phyloP scores from a whole-genome alignment of 139 green algal species.

The Chlorella sp. region DNA sequence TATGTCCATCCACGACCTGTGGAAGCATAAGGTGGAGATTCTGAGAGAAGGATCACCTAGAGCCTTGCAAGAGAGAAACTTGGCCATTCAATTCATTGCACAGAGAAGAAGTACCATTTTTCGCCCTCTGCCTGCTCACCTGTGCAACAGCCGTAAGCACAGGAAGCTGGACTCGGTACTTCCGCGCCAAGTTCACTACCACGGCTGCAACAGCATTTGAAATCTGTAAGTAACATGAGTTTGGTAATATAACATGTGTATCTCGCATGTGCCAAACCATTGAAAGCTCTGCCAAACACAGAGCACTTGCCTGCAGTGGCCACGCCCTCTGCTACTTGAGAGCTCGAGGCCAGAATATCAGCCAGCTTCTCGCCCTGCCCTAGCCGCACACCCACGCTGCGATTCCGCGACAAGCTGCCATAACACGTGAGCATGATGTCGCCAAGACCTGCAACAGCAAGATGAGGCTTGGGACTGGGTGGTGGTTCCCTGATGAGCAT shows the following conservation, averaged over 20 bases:
- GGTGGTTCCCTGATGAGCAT: too few relatives aligned
- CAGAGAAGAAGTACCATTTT: not conserved
- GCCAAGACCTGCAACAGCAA: constrained; percentile 74
- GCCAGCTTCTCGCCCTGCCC: constrained; percentile 88
- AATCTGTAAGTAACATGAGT: not conserved
- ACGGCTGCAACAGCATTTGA: constrained; percentile 53
- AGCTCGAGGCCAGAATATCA: constrained; percentile 83
- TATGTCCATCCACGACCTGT: constrained; percentile 86
- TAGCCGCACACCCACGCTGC: constrained; percentile 90
- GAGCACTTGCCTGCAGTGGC: constrained; percentile 73
- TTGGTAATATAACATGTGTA: not conserved
- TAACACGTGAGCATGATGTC: constrained; percentile 99
- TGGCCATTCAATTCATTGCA: too few relatives aligned
- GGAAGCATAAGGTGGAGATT: not conserved
- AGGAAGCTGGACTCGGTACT: constrained; percentile 93
- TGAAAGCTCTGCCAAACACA: not conserved
- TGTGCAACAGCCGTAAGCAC: constrained; percentile 96
- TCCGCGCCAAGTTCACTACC: constrained; percentile 88
- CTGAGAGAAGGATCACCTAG: not conserved
- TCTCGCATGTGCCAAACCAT: too few relatives aligned
- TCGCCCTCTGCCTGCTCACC: constrained; percentile 30
- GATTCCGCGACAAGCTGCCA: constrained; percentile 93
- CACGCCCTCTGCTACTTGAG: constrained; percentile 90
- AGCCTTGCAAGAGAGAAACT: too few relatives aligned
- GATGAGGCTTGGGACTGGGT: too few relatives aligned